Conservation (phyloP, 805 yeast species). For the Candida maris region DNA sequence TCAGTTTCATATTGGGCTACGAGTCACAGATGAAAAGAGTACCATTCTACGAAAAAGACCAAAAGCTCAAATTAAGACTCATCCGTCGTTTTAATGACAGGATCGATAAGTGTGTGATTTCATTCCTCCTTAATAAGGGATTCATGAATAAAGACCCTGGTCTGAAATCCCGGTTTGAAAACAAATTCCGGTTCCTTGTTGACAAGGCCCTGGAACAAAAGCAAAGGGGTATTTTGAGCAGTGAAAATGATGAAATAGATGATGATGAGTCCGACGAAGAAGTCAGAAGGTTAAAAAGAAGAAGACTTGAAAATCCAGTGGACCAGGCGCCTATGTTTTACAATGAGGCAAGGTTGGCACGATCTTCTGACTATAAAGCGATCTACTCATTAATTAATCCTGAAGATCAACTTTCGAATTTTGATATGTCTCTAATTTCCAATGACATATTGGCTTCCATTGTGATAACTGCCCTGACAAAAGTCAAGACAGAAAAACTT, state of each 20-base stretch:
- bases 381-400: constrained; percentile 66
- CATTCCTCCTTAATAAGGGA: constrained; percentile 31
- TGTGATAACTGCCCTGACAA: constrained; percentile 62
- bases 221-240: constrained; percentile 33
- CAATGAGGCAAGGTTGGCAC: constrained; percentile 32
- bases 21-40: constrained; percentile 55
- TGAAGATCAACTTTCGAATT: constrained; percentile 53
- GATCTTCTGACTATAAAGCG: constrained; percentile 50
- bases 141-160: constrained; percentile 31
- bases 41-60: constrained; percentile 41
- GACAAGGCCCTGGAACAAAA: constrained; percentile 27
- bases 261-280: constrained; percentile 33
- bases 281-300: constrained; percentile 19
- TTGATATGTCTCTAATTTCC: constrained; percentile 70
- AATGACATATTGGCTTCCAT: constrained; percentile 58
- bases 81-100: constrained; percentile 36
- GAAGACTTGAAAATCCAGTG: constrained; percentile 21
- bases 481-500: constrained; percentile 49
- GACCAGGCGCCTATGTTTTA: constrained; percentile 20
- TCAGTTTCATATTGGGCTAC: constrained; percentile 56
- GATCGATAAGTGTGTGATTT: constrained; percentile 30
- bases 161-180: constrained; percentile 30
- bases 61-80: constrained; percentile 27
- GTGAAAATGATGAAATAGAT: constrained; percentile 44
- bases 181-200: constrained; percentile 30